Conservation (phyloP, 2,329 filamentous ascomycete species). For the Aureobasidium sp. region DNA sequence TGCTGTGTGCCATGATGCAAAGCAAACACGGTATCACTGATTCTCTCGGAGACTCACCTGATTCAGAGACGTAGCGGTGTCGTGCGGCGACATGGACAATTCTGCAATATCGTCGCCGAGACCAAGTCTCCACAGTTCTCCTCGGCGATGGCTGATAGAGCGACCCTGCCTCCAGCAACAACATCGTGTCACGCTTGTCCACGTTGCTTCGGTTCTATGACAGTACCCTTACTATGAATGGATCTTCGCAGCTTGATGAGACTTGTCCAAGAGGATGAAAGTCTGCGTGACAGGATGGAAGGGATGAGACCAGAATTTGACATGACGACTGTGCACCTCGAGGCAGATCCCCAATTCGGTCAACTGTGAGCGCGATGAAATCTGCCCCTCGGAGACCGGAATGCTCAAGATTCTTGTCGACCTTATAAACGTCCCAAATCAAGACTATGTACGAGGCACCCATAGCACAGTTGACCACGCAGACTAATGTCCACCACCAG, state of each 20-base stretch:
- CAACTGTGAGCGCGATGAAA: not conserved
- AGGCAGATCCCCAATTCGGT: not conserved
- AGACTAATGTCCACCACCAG: too few species aligned
- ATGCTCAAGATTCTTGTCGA: not conserved
- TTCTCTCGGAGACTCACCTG: too few species aligned
- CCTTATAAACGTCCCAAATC: not conserved
- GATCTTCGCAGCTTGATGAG: not conserved
- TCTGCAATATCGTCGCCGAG: too few species aligned
- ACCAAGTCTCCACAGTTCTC: too few species aligned
- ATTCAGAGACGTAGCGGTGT: too few species aligned
- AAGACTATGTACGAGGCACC: not conserved
- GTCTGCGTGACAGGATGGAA: not conserved
- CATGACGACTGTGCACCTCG: not conserved
- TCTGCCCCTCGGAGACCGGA: not conserved
- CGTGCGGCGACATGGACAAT: too few species aligned
- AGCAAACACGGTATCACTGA: too few species aligned
- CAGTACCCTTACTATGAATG: not conserved
- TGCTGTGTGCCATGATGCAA: too few species aligned
- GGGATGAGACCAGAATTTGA: not conserved
- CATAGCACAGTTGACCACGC: too few species aligned
- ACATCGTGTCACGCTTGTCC: not conserved
- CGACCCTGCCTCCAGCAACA: not conserved
- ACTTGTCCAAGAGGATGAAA: not conserved
- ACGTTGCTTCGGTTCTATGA: too few species aligned
- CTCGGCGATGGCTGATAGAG: not conserved